Conservation (phyloP, 2,329 filamentous ascomycete genomes). For the Diaporthe vexans region DNA sequence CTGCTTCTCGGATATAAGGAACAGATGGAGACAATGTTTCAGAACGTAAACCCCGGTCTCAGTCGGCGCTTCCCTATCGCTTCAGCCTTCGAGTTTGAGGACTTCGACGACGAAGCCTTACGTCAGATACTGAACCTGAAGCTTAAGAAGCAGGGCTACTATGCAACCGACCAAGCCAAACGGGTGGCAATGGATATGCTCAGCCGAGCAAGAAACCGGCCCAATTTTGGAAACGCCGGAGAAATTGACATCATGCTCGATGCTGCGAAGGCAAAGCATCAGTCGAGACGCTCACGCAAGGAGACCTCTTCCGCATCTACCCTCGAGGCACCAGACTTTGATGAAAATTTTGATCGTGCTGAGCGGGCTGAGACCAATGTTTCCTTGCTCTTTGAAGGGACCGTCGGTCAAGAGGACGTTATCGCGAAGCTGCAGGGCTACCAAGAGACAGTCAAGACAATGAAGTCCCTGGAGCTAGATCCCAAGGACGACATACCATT, state of each 20-base stretch:
- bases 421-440: conserved; percentile 68
- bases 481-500: conserved; percentile 72
- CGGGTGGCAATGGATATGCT: conserved; percentile 72
- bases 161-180: conserved; percentile 65
- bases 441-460: conserved; percentile 64
- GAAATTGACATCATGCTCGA: conserved; percentile 80
- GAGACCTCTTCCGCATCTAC: conserved; percentile 44
- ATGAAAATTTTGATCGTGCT: conserved; percentile 69
- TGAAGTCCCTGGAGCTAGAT: conserved; percentile 67
- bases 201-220: conserved; percentile 70
- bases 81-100: conserved; percentile 76
- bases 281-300: conserved; percentile 47
- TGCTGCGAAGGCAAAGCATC: conserved; percentile 62
- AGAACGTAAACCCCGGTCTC: conserved; percentile 80
- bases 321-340: conserved; percentile 64
- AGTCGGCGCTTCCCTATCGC: conserved; percentile 74
- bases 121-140: conserved; percentile 73
- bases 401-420: conserved; percentile 70
- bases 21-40: conserved; percentile 79
- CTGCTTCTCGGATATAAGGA: conserved; percentile 79
- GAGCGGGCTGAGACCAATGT: conserved; percentile 64
- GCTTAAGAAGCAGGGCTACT: conserved; percentile 68
- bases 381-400: conserved; percentile 67
- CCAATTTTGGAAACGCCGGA: conserved; percentile 80
- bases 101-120: conserved; percentile 74